phyloP scores from a whole-genome alignment of 2,329 filamentous ascomycete species.

The Neonectria neomacrospora region DNA sequence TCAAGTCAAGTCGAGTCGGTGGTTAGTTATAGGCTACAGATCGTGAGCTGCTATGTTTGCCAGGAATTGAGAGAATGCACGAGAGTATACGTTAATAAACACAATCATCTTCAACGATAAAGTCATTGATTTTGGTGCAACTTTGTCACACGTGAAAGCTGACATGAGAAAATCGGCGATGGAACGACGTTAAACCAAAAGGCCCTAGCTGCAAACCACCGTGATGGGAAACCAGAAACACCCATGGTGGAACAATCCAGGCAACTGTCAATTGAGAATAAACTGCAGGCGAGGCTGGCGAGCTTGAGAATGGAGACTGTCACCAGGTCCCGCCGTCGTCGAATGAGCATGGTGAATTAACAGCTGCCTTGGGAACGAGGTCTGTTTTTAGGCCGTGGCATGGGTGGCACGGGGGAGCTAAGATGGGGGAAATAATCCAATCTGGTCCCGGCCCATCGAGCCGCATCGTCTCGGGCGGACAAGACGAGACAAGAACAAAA shows the following conservation, averaged over 20 bases:
- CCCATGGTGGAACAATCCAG: not conserved
- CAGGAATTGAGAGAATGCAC: not conserved
- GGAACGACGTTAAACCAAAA: slow-evolving; percentile 1
- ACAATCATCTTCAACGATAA: not conserved
- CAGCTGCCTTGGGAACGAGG: slow-evolving; percentile 18
- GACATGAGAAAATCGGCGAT: not conserved
- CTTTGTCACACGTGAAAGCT: not conserved
- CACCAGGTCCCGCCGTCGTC: not conserved
- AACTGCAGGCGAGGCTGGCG: not conserved
- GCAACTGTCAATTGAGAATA: slow-evolving; percentile 1
- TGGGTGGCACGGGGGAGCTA: not conserved
- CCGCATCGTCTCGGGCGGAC: slow-evolving; percentile 4
- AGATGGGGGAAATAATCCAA: not conserved
- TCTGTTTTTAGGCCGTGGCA: slow-evolving; percentile 16
- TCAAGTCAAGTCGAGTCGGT: not conserved
- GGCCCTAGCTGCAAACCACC: not conserved
- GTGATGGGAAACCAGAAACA: slow-evolving; percentile 3
- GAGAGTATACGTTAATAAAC: not conserved
- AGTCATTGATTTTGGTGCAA: not conserved
- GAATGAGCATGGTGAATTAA: slow-evolving; percentile 22
- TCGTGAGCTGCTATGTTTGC: not conserved
- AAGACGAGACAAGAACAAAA: not conserved
- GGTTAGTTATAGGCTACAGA: not conserved
- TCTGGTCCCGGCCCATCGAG: slow-evolving; percentile 2
- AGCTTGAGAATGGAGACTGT: slow-evolving; percentile 6